Evolutionary conservation across 352 stramenopile genomes (phyloP), one percentile per base, ranked within the genome.

Genomic region (Phytopythium litorale): DNA sequence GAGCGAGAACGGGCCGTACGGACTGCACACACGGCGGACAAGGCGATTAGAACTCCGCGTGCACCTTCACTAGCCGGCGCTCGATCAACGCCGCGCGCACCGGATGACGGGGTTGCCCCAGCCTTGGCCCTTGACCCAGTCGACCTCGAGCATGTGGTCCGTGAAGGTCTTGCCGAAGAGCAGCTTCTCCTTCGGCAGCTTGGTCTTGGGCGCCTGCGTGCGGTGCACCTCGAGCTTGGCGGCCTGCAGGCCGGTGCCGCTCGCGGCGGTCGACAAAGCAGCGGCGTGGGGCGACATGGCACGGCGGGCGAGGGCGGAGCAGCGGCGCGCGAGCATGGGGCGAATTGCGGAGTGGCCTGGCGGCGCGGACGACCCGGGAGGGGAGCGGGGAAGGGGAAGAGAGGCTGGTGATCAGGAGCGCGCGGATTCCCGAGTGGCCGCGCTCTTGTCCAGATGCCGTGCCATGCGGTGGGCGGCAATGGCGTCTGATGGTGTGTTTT

Each of bases 141-240:
- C 88, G 33, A 98, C 80, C 63, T 96, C 88, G n/a, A 99, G 76
- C 96, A 99, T 98, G 79, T 99, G 96, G 74, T 98, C 94, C 23
- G 92, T 92, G 75, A 99, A 98, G 8, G 87, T 96, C 60, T 91
- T 97, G 58, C 97, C 97, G 73, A 99, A 99, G 60, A 76, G 87
- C 19, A 98, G 87, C 66, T 96, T 64, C 60, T 95, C 87, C 63
- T 96, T 96, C 38, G 87, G 74, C 23, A 88, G 25, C 64, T 96
- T 95, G 7, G 69, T 13, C 71, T 90, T 81, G 21, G 79, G 79
- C 21, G 33, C 40, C 13, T 62, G 60, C 21, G 79, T 87, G 30
- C 71, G 62, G 25, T 87, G 63, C n/a, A 89, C 62, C 60, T 81
- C 40, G 30, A 88, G 67, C 35, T 84, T 77, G 30, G 73, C 42